phyloP scores from a whole-genome alignment of 78 protist species.

The Guillardia theta region DNA sequence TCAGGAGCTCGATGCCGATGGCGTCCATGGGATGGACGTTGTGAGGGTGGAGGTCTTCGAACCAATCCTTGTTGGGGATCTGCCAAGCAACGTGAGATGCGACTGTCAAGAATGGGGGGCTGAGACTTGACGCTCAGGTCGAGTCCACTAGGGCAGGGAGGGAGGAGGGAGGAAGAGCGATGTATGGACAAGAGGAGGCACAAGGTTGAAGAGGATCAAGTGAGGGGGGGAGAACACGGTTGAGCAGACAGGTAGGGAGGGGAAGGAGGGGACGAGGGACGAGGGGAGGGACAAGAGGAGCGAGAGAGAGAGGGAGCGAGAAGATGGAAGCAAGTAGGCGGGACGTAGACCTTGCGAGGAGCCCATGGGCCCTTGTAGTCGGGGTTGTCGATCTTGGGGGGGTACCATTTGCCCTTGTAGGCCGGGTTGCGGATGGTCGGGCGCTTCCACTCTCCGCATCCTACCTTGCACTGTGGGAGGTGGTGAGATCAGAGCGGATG shows the following conservation, averaged over 20 bases:
- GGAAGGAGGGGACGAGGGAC: too few relatives aligned
- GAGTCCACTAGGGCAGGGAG: too few relatives aligned
- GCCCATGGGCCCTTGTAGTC: slow-evolving; percentile 45
- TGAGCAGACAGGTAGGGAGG: neutral
- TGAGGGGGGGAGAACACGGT: too few relatives aligned
- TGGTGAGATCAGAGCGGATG: too few relatives aligned
- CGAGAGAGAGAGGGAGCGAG: too few relatives aligned
- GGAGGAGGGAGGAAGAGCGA: too few relatives aligned
- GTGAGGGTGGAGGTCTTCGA: slow-evolving; percentile 17
- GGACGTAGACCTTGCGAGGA: neutral
- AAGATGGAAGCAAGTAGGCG: too few relatives aligned
- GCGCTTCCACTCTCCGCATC: slow-evolving; percentile 96
- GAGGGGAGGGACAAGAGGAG: too few relatives aligned
- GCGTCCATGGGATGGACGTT: slow-evolving; percentile 37
- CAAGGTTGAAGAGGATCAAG: too few relatives aligned
- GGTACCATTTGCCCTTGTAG: slow-evolving; percentile 64
- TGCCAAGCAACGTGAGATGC: neutral
- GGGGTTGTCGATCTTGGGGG: slow-evolving; percentile 57
- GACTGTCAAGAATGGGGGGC: neutral
- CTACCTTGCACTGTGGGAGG: neutral
- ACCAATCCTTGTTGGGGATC: neutral
- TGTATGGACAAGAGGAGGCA: too few relatives aligned
- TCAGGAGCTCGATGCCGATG: slow-evolving; percentile 88
- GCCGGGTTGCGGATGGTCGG: slow-evolving; percentile 71
- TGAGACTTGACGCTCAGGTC: neutral